Conservation (phyloP, 2,329 filamentous ascomycete genomes). For the Trichoderma guizhouense region DNA sequence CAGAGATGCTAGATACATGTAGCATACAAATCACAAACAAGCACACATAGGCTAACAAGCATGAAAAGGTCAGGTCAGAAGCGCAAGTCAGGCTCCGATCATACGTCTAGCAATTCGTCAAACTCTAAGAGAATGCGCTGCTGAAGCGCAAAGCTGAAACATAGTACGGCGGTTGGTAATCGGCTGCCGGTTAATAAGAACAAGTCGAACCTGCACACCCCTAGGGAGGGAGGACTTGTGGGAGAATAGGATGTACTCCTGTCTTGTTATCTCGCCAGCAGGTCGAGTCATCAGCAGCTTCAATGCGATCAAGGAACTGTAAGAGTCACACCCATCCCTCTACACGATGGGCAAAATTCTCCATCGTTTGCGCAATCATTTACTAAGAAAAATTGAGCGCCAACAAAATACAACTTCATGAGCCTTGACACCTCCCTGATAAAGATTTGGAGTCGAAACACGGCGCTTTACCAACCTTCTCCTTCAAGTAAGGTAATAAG, state of each 20-base stretch:
- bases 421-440: neutral
- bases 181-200: neutral
- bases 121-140: neutral
- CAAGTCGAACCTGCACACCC: constrained; percentile 13
- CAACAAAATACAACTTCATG: neutral
- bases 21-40: too few relatives aligned
- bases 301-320: constrained; percentile 10
- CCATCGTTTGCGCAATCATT: neutral
- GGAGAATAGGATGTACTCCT: constrained; percentile 20
- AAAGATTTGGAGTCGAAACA: neutral
- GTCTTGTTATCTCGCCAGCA: constrained; percentile 17
- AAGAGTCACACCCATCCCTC: constrained; percentile 14
- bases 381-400: neutral
- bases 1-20: too few relatives aligned
- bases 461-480: neutral
- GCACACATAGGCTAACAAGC: neutral
- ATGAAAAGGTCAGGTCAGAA: neutral
- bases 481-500: neutral
- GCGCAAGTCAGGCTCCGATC: neutral
- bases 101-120: neutral
- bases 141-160: neutral
- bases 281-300: constrained; percentile 16
- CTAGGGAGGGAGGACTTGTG: constrained; percentile 15
- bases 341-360: constrained; percentile 6
- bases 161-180: neutral